Evolutionary conservation across 768 basidiomycete species (phyloP).

Genomic region (Leccinum obscurum): DNA sequence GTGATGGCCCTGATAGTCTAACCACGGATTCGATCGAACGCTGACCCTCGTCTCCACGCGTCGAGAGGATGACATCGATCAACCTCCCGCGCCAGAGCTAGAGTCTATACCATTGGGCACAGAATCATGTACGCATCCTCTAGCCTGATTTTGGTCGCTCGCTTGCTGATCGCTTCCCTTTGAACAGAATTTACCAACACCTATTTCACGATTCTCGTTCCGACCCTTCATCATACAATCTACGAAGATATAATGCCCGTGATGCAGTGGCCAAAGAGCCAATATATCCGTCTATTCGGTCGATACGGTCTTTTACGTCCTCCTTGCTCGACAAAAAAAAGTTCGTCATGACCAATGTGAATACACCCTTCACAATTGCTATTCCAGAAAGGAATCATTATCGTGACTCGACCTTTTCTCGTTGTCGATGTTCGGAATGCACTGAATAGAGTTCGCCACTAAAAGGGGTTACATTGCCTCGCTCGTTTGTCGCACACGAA

Average conservation of each 20-base stretch:
- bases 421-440: background rate
- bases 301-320: conserved; percentile 11
- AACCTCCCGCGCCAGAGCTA: conserved; percentile 10
- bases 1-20: conserved; percentile 45
- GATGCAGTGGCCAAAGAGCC: conserved; percentile 8
- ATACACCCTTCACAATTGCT: conserved; percentile 5
- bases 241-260: conserved; percentile 15
- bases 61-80: conserved; percentile 47
- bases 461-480: conserved; percentile 6
- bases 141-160: background rate
- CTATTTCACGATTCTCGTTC: conserved; percentile 3
- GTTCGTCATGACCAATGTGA: conserved; percentile 6
- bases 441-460: background rate
- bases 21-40: conserved; percentile 73
- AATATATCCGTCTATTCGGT: conserved; percentile 9
- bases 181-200: conserved; percentile 20
- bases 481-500: background rate
- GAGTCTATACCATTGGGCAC: conserved; percentile 15
- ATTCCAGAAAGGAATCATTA: conserved; percentile 1
- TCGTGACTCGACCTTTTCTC: background rate
- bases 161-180: background rate
- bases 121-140: conserved; percentile 20
- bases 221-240: conserved; percentile 12
- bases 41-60: conserved; percentile 59
- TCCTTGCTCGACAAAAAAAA: conserved; percentile 5